Evolutionary conservation across 1,284 basidiomycete genomes (phyloP), one percentile per base, ranked within the genome.

Genomic region (Anthracocystis setariae): DNA sequence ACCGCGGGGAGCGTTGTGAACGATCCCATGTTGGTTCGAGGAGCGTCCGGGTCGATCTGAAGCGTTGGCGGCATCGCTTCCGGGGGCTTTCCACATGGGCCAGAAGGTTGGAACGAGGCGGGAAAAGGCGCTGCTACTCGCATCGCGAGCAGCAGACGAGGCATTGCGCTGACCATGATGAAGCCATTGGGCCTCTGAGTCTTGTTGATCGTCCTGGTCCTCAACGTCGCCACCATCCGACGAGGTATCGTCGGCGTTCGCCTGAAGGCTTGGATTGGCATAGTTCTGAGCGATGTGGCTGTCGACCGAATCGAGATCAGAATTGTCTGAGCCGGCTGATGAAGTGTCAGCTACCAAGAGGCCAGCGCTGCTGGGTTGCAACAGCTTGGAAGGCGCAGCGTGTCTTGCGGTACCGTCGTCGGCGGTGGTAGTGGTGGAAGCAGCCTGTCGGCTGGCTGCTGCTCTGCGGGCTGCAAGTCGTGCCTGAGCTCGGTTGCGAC

Each of bases 221-320:
- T 60, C 45, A n/a, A 25, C 48, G 15, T 58, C 61, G 24, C 43
- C 65, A 3, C 56, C 61, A n/a, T 54, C 46, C 4, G 64, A 67
- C 12, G 65, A 61, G 37, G 53, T 47, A 15, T 58, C 66, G 25
- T 58, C 51, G 42, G 13, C 56, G 17, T 49, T 44, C 15, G 25
- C 15, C 7, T 42, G 46, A 12, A 33, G 25, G 25, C 57, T 25
- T 13, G 37, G 20, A 9, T 49, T 62, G 37, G 72, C 69, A 47
- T 82, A 82, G 50, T 74, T 81, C 38, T 73, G 71, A n/a, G 64
- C 68, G 49, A 82, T 76, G 55, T 82, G 80, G 23, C 74, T 74
- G 52, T 79, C 77, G 50, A 80, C 56, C 29, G 78, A 75, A 40
- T 82, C 80, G 32, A 82, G 66, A 44, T 82, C 80, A 37, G 70